phyloP scores from a whole-genome alignment of 106 monocot species.

The Chionographis japonica region DNA sequence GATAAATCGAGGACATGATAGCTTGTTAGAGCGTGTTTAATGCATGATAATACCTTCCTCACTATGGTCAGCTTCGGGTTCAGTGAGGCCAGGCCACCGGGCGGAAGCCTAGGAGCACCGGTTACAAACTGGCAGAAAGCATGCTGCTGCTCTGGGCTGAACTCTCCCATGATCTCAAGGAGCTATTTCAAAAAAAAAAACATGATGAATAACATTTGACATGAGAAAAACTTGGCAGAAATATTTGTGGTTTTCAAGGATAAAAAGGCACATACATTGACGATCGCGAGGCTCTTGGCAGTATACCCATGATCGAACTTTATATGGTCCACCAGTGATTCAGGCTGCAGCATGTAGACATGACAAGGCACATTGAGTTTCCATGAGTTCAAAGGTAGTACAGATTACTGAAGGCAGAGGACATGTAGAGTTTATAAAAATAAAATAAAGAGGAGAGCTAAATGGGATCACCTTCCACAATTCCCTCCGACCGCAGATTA shows the following conservation, averaged over 20 bases:
- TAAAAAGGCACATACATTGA: slow-evolving; percentile 52
- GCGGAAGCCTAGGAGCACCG: slow-evolving; percentile 90
- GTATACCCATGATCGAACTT: slow-evolving; percentile 99
- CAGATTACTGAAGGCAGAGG: no score
- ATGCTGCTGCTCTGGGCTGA: slow-evolving; percentile 83
- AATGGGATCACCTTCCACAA: slow-evolving; percentile 38
- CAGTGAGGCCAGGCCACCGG: slow-evolving; percentile 82
- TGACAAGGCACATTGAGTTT: background rate
- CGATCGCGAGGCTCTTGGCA: slow-evolving; percentile 73
- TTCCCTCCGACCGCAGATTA: slow-evolving; percentile 48
- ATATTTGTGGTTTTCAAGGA: background rate
- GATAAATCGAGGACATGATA: no score
- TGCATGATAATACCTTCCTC: slow-evolving; percentile 61
- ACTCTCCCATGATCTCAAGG: slow-evolving; percentile 91
- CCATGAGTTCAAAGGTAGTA: background rate
- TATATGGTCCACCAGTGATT: slow-evolving; percentile 78
- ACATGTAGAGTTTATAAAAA: no score
- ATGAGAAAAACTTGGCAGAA: background rate
- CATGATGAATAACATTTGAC: background rate
- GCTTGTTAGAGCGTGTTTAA: no score
- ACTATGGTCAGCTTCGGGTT: slow-evolving; percentile 96
- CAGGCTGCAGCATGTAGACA: slow-evolving; percentile 47
- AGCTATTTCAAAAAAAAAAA: slow-evolving; percentile 38
- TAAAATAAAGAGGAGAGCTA: no score
- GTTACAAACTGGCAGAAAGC: slow-evolving; percentile 96